Evolutionary conservation across 805 yeast species (phyloP).

Genomic region (Zygoascus tannicola): DNA sequence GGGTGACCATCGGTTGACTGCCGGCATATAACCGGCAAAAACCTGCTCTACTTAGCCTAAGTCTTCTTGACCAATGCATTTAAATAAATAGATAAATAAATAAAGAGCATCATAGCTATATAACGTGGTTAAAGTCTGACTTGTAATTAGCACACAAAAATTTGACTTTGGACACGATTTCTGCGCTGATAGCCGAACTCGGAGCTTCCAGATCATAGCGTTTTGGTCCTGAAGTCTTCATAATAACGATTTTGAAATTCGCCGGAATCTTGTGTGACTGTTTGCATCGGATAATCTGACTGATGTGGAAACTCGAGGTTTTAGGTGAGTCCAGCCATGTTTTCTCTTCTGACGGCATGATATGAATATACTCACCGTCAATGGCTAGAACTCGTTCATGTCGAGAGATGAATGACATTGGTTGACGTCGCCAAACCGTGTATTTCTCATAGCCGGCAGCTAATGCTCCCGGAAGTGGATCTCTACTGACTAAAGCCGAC

Average conservation of each 20-base stretch:
- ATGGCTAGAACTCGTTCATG: conserved; percentile 78
- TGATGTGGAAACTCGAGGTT: conserved; percentile 78
- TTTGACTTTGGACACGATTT: conserved; percentile 64
- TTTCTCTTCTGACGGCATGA: conserved; percentile 75
- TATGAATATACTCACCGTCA: conserved; percentile 90
- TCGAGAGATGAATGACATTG: conserved; percentile 68
- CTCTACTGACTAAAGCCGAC: not conserved
- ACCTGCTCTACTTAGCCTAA: no score
- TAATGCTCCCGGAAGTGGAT: conserved; percentile 1
- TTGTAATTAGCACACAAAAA: conserved; percentile 48
- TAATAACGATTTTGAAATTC: conserved; percentile 72
- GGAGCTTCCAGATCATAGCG: conserved; percentile 82
- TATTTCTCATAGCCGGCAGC: conserved; percentile 67
- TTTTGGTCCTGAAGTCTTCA: conserved; percentile 59
- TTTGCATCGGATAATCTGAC: conserved; percentile 65
- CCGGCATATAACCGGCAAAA: not conserved
- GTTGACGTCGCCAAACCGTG: conserved; percentile 83
- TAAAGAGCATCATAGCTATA: not conserved
- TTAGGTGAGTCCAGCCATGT: conserved; percentile 66
- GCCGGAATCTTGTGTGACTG: conserved; percentile 67
- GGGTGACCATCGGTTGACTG: not conserved
- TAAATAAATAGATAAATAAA: not conserved
- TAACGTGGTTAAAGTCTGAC: conserved; percentile 7
- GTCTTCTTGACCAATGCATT: no score
- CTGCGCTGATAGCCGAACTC: conserved; percentile 49